phyloP scores from a whole-genome alignment of 306 rosid genomes.

The Trifolium subterraneum region DNA sequence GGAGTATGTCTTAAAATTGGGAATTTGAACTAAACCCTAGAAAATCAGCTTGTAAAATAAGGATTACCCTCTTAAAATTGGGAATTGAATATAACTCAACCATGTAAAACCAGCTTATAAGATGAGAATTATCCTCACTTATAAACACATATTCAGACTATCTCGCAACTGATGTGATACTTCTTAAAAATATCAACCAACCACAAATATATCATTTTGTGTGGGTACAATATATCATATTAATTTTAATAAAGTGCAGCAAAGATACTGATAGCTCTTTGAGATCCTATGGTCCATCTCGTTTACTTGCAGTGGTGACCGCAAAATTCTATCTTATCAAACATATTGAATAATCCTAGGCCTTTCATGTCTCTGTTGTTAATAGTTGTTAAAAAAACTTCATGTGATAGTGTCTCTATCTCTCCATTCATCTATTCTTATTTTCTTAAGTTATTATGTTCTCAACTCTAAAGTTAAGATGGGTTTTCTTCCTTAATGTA shows the following conservation, averaged over 20 bases:
- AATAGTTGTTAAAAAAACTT: slow-evolving; percentile 44
- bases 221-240: neutral
- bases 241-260: slow-evolving; percentile 40
- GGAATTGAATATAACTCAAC: too few species aligned
- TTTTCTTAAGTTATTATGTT: slow-evolving; percentile 23
- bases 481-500: slow-evolving; percentile 45
- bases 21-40: too few species aligned
- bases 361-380: slow-evolving; percentile 54
- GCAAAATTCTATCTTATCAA: slow-evolving; percentile 33
- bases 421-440: slow-evolving; percentile 14
- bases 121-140: too few species aligned
- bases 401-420: slow-evolving; percentile 62
- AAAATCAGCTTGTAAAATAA: too few species aligned
- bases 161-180: too few species aligned
- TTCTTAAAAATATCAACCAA: too few species aligned
- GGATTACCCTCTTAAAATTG: too few species aligned
- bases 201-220: neutral
- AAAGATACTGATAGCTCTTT: slow-evolving; percentile 45
- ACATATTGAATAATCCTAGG: slow-evolving; percentile 39
- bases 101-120: too few species aligned
- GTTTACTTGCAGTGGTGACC: slow-evolving; percentile 21
- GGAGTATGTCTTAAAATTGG: too few species aligned
- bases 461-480: slow-evolving; percentile 25
- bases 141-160: too few species aligned
- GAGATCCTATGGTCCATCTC: slow-evolving; percentile 46